These are phyloP conservation scores for Podospora tetraspora DNA, from an alignment of 495 filamentous ascomycete species.

Conservation along the genomic window DNA sequence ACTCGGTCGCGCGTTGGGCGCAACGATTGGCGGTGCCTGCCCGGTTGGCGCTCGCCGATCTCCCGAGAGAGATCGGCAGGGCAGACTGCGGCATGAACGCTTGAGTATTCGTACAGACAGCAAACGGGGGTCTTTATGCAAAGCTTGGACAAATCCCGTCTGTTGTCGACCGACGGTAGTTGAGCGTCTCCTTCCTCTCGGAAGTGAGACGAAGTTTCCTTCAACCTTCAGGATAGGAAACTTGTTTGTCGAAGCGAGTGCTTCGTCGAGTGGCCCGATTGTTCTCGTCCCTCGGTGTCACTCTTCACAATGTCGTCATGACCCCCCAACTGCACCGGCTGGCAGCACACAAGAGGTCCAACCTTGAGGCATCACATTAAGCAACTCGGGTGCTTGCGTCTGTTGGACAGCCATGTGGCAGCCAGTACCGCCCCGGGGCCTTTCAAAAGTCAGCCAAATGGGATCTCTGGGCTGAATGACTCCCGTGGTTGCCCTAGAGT, in stretches of 20 bases:
- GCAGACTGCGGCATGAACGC: conserved; percentile 1
- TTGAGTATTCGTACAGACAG: neutral
- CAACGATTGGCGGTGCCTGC: conserved; percentile 3
- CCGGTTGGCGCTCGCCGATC: conserved; percentile 3
- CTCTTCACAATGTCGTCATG: neutral
- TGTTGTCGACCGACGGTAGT: neutral
- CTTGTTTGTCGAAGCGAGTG: neutral
- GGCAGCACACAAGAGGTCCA: neutral
- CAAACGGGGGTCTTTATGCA: neutral
- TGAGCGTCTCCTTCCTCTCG: neutral
- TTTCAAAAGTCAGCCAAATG: neutral
- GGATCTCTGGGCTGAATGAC: neutral
- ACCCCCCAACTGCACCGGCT: neutral
- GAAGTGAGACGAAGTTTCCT: neutral
- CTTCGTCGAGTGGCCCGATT: neutral
- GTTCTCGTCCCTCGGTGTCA: neutral
- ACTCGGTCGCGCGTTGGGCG: neutral
- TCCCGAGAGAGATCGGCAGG: conserved; percentile 11
- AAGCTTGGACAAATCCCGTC: neutral
- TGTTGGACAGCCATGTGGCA: neutral
- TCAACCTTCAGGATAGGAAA: no score
- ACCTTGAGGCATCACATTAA: neutral
- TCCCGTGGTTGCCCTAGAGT: neutral
- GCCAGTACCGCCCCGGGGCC: neutral
- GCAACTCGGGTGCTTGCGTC: neutral